A percentile compares a stretch with the other conserved stretches of the same genome.
Evolutionary conservation across 1,139 yeast species (phyloP).

Genomic region (Blastobotrys capitulatus): DNA sequence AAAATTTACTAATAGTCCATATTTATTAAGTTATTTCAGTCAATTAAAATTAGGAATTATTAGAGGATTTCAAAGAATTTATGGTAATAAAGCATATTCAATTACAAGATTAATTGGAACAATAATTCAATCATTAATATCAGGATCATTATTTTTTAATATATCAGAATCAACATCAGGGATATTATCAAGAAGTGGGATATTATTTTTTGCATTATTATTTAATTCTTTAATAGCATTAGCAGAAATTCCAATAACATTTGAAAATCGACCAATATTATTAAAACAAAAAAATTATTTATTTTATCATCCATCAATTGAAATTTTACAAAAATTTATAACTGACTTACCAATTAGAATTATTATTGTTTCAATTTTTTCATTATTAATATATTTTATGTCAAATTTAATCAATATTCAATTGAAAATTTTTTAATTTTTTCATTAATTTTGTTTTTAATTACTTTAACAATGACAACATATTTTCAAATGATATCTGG

Average conservation of each 20-base stretch:
- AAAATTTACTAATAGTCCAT: constrained; percentile 32
- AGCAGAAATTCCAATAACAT: constrained; percentile 39
- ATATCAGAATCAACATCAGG: constrained; percentile 43
- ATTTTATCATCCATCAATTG: constrained; percentile 43
- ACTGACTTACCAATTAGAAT: constrained; percentile 36
- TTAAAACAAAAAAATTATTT: constrained; percentile 41
- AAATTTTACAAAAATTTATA: constrained; percentile 36
- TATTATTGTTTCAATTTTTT: constrained; percentile 31
- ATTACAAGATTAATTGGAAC: constrained; percentile 45
- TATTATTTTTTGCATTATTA: constrained; percentile 39
- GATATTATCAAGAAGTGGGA: constrained; percentile 48
- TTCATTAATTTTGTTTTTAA: constrained; percentile 33
- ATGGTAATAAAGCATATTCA: constrained; percentile 49
- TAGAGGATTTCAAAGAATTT: constrained; percentile 50
- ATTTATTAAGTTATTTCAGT: constrained; percentile 32
- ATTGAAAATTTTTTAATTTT: constrained; percentile 40
- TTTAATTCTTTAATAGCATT: constrained; percentile 39
- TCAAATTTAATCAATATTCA: constrained; percentile 34
- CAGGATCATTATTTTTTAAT: constrained; percentile 51
- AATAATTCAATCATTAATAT: constrained; percentile 45
- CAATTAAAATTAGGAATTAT: constrained; percentile 34
- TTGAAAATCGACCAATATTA: constrained; percentile 38
- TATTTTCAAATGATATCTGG: constrained; percentile 57
- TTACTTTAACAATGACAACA: constrained; percentile 38
- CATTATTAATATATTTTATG: constrained; percentile 38